Base-by-base conservation (phyloP, 2,329 filamentous ascomycete genomes). In the Talaromyces sp. region DNA sequence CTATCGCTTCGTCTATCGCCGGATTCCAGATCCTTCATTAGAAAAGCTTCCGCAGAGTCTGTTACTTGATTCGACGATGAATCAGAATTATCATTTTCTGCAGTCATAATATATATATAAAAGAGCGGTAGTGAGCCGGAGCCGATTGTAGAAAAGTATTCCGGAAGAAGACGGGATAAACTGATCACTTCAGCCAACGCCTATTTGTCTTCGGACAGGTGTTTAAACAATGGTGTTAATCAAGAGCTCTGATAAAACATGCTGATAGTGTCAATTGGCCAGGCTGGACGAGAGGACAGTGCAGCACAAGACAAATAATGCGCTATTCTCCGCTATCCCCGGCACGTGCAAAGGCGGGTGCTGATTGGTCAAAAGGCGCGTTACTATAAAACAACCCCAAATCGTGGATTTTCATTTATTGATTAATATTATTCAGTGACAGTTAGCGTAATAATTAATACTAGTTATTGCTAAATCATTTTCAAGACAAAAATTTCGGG, bases 21-120 rank as follows among this genome's bases (percentile, higher is more conserved):
- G 18, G 57, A 60, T 58, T 63, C 61, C n/a, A 63, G 61, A n/a
- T 61, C 61, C 36, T 61, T 57, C 33, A 63, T 51, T 9, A 36
- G 28, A 30, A 57, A 33, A n/a, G 55, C 8, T 27, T 58, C 47
- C 9, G 33, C 30, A 10, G 54, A 8, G 1, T 27, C 54, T 9
- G 16, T 23, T 31, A 3, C 50, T 5, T 31, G 50, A 33, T 53
- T 53, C 27, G 50, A 33, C 12, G 33, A 36, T 16, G 33, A 36
- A 56, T 56, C 54, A 27, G 54, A n/a, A 9, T 31, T 14, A 4
- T 18, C n/a, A 44, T 31, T 30, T 30, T 53, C 50, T 53, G 30
- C 27, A 18, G 50, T 53, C 50, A 53, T 53, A 53, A 16, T 53
- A 53, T 53, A 53, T 52, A 52, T 14, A 40, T 33, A 33, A 7